Base-by-base conservation (phyloP, 306 rosid species). In the Abrus pulchellus region DNA sequence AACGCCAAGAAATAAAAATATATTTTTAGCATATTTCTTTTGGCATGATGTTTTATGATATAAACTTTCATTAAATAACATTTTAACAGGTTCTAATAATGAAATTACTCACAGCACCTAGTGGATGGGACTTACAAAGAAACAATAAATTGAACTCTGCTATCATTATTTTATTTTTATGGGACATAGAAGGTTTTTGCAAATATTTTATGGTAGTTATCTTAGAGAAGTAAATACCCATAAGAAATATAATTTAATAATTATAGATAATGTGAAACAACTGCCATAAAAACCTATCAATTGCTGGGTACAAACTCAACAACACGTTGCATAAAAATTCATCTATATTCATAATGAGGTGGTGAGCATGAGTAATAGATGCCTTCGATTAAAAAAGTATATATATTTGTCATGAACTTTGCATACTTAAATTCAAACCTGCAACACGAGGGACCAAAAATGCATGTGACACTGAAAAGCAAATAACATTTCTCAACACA, bases 381-480 rank as follows among this genome's bases (percentile, higher is more conserved):
- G 62, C 14, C 34, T 71, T 52, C 50, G 20, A 54, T 34, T n/a
- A 8, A 28, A 3, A 71, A 27, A 5, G 60, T 47, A 61, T 47
- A 61, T 47, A 5, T 49, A 40, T 52, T 36, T 50, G 32, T 4
- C 53, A 3, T 47, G 43, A 48, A 53, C 28, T 36, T 53, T 77
- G 8, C 3, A 30, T 54, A 2, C 11, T 38, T 13, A 32, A 36
- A 77, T 40, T 75, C n/a, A 56, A 57, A 36, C 53, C 45, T 69
- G 77, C 47, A 53, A 79, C 5, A 5, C 28, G 34, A 7, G 13
- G 40, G 9, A 45, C 28, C 1, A 10, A 6, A 45, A 69, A 49
- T 41, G 32, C 57, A 61, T 62, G 79, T 50, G 77, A 41, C 60
- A 63, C 4, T 41, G 74, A 14, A 72, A 63, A 72, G 56, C 77